These are phyloP conservation scores for Combretum micranthum DNA, from an alignment of 345 rosid genomes.

Conservation along the genomic window DNA sequence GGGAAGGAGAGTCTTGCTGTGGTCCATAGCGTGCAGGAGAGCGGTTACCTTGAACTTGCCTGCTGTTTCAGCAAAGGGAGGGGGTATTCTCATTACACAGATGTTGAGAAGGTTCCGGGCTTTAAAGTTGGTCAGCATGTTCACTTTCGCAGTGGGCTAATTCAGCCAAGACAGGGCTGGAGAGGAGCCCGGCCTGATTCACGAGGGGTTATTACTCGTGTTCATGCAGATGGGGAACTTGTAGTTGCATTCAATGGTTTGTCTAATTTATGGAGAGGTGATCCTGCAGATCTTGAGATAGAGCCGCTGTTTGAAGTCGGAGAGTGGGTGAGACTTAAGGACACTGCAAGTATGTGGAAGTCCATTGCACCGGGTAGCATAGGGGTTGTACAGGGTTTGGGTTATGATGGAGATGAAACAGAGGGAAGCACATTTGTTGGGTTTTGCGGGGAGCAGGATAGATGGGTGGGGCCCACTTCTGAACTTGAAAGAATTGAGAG, in stretches of 20 bases:
- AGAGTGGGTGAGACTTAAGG: slow-evolving; percentile 82
- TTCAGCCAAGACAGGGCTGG: slow-evolving; percentile 99
- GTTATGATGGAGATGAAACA: slow-evolving; percentile 77
- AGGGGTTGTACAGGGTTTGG: slow-evolving; percentile 84
- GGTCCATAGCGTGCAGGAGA: slow-evolving; percentile 86
- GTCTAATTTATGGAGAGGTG: slow-evolving; percentile 85
- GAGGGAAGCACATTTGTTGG: slow-evolving; percentile 69
- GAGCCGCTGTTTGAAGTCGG: slow-evolving; percentile 80
- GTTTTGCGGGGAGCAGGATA: slow-evolving; percentile 92
- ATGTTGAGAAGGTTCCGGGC: slow-evolving; percentile 76
- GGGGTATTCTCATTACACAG: slow-evolving; percentile 67
- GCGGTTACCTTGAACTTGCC: slow-evolving; percentile 82
- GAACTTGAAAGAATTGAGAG: slow-evolving; percentile 61
- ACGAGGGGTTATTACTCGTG: slow-evolving; percentile 69
- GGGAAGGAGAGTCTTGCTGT: slow-evolving; percentile 91
- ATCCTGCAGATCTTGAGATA: slow-evolving; percentile 83
- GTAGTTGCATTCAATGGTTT: slow-evolving; percentile 80
- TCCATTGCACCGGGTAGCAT: slow-evolving; percentile 69
- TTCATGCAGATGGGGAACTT: slow-evolving; percentile 92
- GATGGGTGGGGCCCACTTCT: slow-evolving; percentile 72
- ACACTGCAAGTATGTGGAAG: slow-evolving; percentile 61
- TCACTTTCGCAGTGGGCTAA: slow-evolving; percentile 63
- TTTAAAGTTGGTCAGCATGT: slow-evolving; percentile 85
- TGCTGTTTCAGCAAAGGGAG: slow-evolving; percentile 94
- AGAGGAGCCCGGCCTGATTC: slow-evolving; percentile 74